A percentile compares a stretch with the other conserved stretches of the same genome.
phyloP scores from a whole-genome alignment of 768 basidiomycete species.

The Pleurotus tuber-regium region DNA sequence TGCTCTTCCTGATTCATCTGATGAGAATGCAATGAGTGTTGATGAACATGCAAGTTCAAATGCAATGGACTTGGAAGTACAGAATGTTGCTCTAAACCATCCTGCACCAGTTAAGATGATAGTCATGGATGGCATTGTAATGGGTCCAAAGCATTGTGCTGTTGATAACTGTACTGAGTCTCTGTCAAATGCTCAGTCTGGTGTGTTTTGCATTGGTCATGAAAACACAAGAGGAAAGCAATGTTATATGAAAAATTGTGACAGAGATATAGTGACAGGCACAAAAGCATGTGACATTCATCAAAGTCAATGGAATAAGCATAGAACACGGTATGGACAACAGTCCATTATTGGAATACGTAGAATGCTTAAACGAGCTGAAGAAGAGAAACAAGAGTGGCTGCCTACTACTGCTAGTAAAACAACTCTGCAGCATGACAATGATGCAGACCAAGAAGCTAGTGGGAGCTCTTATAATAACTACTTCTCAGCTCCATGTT shows the following conservation, averaged over 20 bases:
- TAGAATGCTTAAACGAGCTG: background rate
- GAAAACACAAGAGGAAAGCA: background rate
- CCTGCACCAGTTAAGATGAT: slow-evolving; percentile 8
- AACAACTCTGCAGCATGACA: slow-evolving; percentile 9
- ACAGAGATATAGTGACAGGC: background rate
- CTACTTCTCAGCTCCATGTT: slow-evolving; percentile 20
- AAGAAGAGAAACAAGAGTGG: slow-evolving; percentile 3
- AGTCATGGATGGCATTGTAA: slow-evolving; percentile 16
- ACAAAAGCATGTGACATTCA: slow-evolving; percentile 6
- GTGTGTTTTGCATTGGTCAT: slow-evolving; percentile 3
- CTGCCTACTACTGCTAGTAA: slow-evolving; percentile 10
- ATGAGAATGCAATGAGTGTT: background rate
- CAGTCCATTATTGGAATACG: background rate
- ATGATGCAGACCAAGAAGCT: slow-evolving; percentile 1
- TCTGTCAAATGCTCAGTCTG: slow-evolving; percentile 8
- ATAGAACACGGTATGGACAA: background rate
- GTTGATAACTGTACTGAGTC: slow-evolving; percentile 4
- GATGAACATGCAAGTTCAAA: background rate
- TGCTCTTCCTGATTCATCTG: background rate
- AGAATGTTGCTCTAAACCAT: background rate
- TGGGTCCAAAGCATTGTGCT: slow-evolving; percentile 14
- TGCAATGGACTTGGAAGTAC: background rate
- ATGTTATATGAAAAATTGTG: slow-evolving; percentile 10
- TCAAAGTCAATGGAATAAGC: slow-evolving; percentile 2
- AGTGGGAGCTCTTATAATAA: slow-evolving; percentile 23